Evolutionary conservation across 176 grass and related monocot species (phyloP).

Genomic region (Ensete ventricosum): DNA sequence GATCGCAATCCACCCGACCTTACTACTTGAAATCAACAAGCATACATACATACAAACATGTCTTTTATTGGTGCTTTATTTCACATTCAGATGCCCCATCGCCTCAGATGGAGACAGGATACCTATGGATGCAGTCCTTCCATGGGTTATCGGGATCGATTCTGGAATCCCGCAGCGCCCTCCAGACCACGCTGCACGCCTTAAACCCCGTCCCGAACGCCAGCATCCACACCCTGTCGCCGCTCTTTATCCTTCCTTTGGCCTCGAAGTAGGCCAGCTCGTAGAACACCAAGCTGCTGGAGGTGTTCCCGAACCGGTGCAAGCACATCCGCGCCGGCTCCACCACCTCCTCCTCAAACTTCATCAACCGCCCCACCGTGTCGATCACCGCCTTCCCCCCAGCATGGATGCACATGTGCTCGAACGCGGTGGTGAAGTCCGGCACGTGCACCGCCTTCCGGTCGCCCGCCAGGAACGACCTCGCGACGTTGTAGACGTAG

Average conservation of each 20-base stretch:
- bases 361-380: constrained; percentile 53
- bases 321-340: constrained; percentile 70
- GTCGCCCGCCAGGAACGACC: constrained; percentile 11
- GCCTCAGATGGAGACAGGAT: constrained; percentile 14
- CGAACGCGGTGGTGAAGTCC: constrained; percentile 69
- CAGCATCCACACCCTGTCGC: constrained; percentile 79
- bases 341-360: constrained; percentile 28
- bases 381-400: constrained; percentile 94
- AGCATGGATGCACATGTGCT: constrained; percentile 88
- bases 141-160: constrained; percentile 74
- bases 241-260: constrained; percentile 43
- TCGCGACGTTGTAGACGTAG: constrained; percentile 39
- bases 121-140: constrained; percentile 48
- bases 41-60: too few relatives aligned
- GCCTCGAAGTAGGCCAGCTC: constrained; percentile 91
- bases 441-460: constrained; percentile 35
- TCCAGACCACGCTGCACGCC: constrained; percentile 64
- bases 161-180: constrained; percentile 36
- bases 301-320: constrained; percentile 87
- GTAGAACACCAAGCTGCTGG: constrained; percentile 91
- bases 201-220: constrained; percentile 90
- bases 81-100: too few relatives aligned
- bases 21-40: too few relatives aligned
- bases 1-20: too few relatives aligned
- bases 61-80: too few relatives aligned